Evolutionary conservation across 805 yeast genomes (phyloP).

Genomic region (Starmerella geochares): DNA sequence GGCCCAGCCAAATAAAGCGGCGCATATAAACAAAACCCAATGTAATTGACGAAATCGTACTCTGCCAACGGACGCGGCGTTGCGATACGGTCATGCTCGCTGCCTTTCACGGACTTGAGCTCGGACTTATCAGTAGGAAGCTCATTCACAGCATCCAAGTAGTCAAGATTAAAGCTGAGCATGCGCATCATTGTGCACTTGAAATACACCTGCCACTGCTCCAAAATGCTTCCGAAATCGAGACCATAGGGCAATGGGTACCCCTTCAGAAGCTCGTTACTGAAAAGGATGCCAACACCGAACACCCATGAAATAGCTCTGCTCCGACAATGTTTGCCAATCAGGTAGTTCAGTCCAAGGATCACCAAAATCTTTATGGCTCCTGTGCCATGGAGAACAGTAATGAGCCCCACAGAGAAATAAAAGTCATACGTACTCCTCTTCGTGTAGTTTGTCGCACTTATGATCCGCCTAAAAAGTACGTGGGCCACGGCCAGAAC

Average conservation of each 20-base stretch:
- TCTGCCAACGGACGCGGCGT: constrained; percentile 52
- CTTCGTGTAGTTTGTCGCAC: constrained; percentile 15
- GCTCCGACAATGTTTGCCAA: constrained; percentile 29
- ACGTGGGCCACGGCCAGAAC: constrained; percentile 49
- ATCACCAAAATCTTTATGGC: constrained; percentile 52
- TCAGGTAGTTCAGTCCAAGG: constrained; percentile 41
- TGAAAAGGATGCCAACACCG: constrained; percentile 65
- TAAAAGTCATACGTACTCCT: constrained; percentile 57
- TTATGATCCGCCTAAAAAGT: constrained; percentile 36
- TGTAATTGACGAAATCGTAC: constrained; percentile 54
- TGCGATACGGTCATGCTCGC: constrained; percentile 26
- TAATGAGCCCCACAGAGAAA: constrained; percentile 59
- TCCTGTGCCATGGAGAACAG: constrained; percentile 74
- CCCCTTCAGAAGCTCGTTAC: constrained; percentile 59
- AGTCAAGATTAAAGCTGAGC: constrained; percentile 76
- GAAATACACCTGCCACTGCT: constrained; percentile 92
- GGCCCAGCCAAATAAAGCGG: constrained; percentile 96
- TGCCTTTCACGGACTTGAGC: constrained; percentile 35
- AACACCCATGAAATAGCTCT: constrained; percentile 54
- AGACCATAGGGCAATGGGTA: constrained; percentile 49
- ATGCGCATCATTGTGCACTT: constrained; percentile 80
- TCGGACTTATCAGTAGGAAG: constrained; percentile 19
- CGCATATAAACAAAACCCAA: constrained; percentile 70
- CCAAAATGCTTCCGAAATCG: constrained; percentile 60
- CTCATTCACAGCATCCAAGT: constrained; percentile 26